Percentiles rank a stretch among this genome's conserved stretches.
Evolutionary conservation across 371 early-diverging fungal genomes (phyloP).

Genomic region (Chytridium lagenaria): DNA sequence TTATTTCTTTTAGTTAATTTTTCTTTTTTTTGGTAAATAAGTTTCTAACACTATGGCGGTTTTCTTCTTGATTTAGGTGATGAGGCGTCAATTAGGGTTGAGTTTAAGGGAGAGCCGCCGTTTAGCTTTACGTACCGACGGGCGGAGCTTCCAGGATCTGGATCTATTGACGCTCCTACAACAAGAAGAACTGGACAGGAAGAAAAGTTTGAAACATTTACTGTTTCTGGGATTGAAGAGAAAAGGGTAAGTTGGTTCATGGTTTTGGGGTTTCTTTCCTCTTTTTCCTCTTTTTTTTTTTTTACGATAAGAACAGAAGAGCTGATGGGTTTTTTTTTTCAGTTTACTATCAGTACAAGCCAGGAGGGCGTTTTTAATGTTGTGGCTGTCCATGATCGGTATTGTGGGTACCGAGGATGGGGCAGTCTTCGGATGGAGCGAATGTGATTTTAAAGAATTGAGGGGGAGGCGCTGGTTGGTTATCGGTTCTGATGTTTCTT

Average conservation of each 20-base stretch:
- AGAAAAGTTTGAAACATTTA: slow-evolving; percentile 46
- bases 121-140: slow-evolving; percentile 53
- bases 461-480: neutral
- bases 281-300: neutral
- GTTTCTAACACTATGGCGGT: neutral
- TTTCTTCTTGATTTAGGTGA: slow-evolving; percentile 39
- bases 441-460: slow-evolving; percentile 9
- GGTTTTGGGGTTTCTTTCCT: neutral
- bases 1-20: slow-evolving; percentile 11
- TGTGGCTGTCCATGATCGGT: slow-evolving; percentile 49
- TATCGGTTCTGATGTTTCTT: too few species aligned
- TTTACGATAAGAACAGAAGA: too few species aligned
- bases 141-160: slow-evolving; percentile 18
- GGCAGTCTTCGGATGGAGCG: slow-evolving; percentile 6
- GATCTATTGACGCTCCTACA: neutral
- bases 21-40: neutral
- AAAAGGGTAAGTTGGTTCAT: slow-evolving; percentile 28
- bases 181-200: slow-evolving; percentile 23
- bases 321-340: neutral
- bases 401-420: slow-evolving; percentile 44
- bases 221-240: slow-evolving; percentile 38
- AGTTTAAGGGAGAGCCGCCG: slow-evolving; percentile 52
- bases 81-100: slow-evolving; percentile 42
- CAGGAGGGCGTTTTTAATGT: slow-evolving; percentile 57
- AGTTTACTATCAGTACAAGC: slow-evolving; percentile 45